These are phyloP conservation scores for Fusarium devonianum DNA, from an alignment of 2,329 filamentous ascomycete genomes.

Conservation along the genomic window DNA sequence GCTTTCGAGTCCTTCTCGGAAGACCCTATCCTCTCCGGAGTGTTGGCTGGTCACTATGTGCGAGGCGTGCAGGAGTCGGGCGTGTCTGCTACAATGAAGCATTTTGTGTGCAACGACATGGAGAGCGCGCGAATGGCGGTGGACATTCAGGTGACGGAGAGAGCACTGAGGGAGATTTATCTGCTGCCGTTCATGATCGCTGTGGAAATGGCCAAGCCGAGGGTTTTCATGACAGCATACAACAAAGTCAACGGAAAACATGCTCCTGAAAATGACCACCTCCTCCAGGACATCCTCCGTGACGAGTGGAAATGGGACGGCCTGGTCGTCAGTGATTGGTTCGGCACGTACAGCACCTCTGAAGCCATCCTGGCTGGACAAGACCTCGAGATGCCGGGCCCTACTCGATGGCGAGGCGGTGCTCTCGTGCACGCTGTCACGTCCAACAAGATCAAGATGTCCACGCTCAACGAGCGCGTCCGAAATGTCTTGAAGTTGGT, in stretches of 20 bases:
- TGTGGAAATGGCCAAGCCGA: conserved; percentile 19
- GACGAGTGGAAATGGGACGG: conserved; percentile 47
- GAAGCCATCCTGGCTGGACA: conserved; percentile 42
- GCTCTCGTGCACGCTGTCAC: conserved; percentile 38
- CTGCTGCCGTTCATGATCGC: conserved; percentile 29
- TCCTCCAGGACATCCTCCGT: conserved; percentile 40
- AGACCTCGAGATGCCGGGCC: conserved; percentile 49
- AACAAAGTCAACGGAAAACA: conserved; percentile 41
- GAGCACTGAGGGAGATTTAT: conserved; percentile 21
- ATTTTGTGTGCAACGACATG: conserved; percentile 28
- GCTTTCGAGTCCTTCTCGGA: conserved; percentile 54
- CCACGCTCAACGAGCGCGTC: conserved; percentile 41
- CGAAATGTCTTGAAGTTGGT: conserved; percentile 45
- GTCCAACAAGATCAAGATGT: conserved; percentile 40
- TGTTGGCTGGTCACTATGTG: conserved; percentile 50
- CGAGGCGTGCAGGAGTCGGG: conserved; percentile 26
- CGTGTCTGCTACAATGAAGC: conserved; percentile 20
- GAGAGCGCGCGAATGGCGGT: conserved; percentile 21
- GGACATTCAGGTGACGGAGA: conserved; percentile 6
- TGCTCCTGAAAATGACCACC: conserved; percentile 32
- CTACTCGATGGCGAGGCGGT: conserved; percentile 40
- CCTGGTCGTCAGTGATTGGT: conserved; percentile 48
- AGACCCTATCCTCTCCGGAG: conserved; percentile 53
- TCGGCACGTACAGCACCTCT: conserved; percentile 43
- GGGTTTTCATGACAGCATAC: conserved; percentile 30